phyloP scores from a whole-genome alignment of 2,329 filamentous ascomycete species.

The Penicillium sp. region DNA sequence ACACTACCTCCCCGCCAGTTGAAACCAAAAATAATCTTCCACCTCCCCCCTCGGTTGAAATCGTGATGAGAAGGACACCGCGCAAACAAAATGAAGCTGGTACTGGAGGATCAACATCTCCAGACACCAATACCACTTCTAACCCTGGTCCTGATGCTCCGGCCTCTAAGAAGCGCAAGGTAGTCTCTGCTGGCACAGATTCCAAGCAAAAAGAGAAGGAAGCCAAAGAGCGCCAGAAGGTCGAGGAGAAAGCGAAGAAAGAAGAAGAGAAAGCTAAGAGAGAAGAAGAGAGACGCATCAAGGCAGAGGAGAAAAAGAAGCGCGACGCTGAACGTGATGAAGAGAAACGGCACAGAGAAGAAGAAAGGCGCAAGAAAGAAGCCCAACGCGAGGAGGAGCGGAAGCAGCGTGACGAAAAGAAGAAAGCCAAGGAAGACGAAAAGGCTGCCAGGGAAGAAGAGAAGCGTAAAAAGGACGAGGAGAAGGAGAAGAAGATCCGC shows the following conservation, averaged over 20 bases:
- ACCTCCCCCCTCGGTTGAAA: conserved; percentile 1
- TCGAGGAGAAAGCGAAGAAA: conserved; percentile 28
- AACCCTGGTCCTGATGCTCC: conserved; percentile 14
- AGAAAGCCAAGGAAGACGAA: conserved; percentile 44
- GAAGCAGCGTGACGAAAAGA: conserved; percentile 47
- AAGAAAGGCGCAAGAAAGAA: conserved; percentile 41
- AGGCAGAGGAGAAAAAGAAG: conserved; percentile 30
- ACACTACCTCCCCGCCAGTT: neutral
- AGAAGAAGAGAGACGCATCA: conserved; percentile 26
- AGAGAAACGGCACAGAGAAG: conserved; percentile 18
- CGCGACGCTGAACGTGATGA: conserved; percentile 30
- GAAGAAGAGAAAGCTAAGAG: conserved; percentile 35
- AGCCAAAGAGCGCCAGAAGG: conserved; percentile 29
- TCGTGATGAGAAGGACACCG: conserved; percentile 1
- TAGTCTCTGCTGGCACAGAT: conserved; percentile 27
- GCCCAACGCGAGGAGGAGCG: conserved; percentile 39
- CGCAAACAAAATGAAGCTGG: neutral
- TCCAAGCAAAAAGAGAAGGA: conserved; percentile 39
- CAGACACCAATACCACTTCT: neutral
- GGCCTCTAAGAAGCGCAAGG: conserved; percentile 28
- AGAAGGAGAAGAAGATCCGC: conserved; percentile 49
- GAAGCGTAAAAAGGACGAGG: conserved; percentile 47
- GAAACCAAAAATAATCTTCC: neutral
- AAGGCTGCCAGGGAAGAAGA: conserved; percentile 45
- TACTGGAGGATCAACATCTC: neutral